Base-by-base conservation (phyloP, 352 stramenopile genomes). In the Phytopythium vexans region DNA sequence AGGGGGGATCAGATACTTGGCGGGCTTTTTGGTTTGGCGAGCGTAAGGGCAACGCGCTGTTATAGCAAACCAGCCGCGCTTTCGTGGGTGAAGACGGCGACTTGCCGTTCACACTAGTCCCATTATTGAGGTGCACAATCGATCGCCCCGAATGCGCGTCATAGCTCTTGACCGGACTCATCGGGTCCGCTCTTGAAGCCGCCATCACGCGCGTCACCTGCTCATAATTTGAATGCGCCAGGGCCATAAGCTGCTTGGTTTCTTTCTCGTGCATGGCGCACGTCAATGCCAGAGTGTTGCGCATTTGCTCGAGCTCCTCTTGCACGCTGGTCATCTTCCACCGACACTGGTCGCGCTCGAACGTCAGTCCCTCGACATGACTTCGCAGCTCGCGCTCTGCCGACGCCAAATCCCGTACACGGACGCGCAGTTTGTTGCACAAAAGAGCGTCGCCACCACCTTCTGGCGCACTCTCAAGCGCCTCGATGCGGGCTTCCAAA, bases 191-290 rank as follows among this genome's bases (percentile, higher is more conserved):
- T 37, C 47, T 32, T 8, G 40, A 37, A 16, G 66, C 68, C 1
- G 62, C 51, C 50, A 72, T 58, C 14, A 85, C 60, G 27, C 76
- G 60, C 3, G 43, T 50, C 21, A 84, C 72, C 38, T 86, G 70
- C 1, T 52, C 41, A 32, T 80, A 59, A 8, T 70, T 78, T 31
- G 60, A 56, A 7, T 79, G 64, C 5, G 85, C 47, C 4, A 86
- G 42, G 1, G 63, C 60, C 38, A 75, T 62, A 3, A 89, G 66
- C 44, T 88, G 79, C 51, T 70, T 77, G 51, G 70, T 86, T 57
- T 89, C 79, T 37, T 85, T 86, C 4, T 85, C 68, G 36, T 89
- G 72, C 79, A 89, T 89, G 6, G 76, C 72, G 16, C 66, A 64
- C 4, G 79, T 89, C 52, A 89, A 56, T 2, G 58, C 46, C 11